Conservation (phyloP, 1,139 yeast species). For the Yamadazyma sp. region DNA sequence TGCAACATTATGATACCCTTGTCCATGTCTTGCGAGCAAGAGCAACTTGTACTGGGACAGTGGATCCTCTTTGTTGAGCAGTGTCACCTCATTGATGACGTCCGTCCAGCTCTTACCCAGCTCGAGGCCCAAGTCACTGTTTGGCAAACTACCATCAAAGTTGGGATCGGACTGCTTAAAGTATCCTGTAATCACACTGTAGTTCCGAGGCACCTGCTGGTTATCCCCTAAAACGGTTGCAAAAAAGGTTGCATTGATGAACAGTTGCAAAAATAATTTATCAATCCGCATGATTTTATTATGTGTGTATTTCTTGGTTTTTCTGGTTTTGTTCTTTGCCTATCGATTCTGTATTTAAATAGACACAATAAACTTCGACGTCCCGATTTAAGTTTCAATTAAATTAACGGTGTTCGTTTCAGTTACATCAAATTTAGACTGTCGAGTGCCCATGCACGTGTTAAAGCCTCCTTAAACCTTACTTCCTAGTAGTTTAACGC, state of each 20-base stretch:
- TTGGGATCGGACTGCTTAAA: conserved; percentile 11
- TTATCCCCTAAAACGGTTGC: background rate
- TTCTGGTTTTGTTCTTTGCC: too few relatives aligned
- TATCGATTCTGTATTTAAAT: too few relatives aligned
- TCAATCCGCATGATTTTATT: background rate
- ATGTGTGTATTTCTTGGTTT: background rate
- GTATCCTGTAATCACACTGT: conserved; percentile 7
- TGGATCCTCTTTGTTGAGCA: conserved; percentile 12
- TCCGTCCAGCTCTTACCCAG: conserved; percentile 12
- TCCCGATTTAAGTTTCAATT: background rate
- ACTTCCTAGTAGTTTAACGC: too few relatives aligned
- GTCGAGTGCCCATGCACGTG: background rate
- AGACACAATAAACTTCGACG: too few relatives aligned
- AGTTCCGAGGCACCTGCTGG: conserved; percentile 9
- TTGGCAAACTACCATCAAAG: conserved; percentile 5
- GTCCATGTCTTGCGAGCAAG: conserved; percentile 56
- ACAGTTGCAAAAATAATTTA: background rate
- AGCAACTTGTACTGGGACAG: conserved; percentile 25
- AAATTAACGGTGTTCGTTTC: background rate
- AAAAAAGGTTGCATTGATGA: background rate
- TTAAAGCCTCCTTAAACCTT: too few relatives aligned
- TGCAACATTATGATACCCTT: conserved; percentile 66
- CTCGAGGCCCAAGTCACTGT: conserved; percentile 11
- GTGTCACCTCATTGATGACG: conserved; percentile 11
- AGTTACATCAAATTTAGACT: too few relatives aligned